Evolutionary conservation across 345 rosid genomes (phyloP).

Genomic region (Rhodomyrtus tomentosa): DNA sequence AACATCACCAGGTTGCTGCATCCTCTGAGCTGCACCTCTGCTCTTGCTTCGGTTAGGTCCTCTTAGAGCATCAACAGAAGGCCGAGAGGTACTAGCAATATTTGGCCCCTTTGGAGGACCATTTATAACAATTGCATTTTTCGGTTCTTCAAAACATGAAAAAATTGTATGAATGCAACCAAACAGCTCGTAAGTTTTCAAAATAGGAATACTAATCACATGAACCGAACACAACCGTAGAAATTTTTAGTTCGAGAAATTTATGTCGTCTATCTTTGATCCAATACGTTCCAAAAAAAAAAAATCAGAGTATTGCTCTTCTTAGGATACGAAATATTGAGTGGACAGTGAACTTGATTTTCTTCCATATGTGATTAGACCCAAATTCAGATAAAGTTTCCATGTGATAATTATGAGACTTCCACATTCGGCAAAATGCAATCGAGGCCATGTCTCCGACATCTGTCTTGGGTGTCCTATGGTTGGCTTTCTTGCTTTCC

Average conservation of each 20-base stretch:
- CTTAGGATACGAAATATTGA: not conserved
- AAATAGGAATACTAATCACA: not conserved
- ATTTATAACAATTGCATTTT: not conserved
- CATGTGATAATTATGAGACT: not conserved
- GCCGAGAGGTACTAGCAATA: no score
- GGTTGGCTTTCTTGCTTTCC: not conserved
- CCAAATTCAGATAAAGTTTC: not conserved
- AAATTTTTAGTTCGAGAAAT: not conserved
- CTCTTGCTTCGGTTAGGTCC: no score
- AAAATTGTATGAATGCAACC: not conserved
- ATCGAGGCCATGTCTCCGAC: not conserved
- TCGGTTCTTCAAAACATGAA: not conserved
- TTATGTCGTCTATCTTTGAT: not conserved
- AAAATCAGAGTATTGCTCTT: not conserved
- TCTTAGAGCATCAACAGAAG: no score
- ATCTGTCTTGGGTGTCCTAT: not conserved
- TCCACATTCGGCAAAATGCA: not conserved
- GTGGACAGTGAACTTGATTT: not conserved
- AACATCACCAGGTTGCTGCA: no score
- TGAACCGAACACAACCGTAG: not conserved
- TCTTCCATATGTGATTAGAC: not conserved
- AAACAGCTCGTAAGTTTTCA: not conserved
- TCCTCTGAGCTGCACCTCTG: no score
- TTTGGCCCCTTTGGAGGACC: no score
- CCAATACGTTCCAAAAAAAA: not conserved